A percentile compares a stretch with the other conserved stretches of the same genome.
phyloP scores from a whole-genome alignment of 176 grass and related monocot species.

The Oryza meyeriana region DNA sequence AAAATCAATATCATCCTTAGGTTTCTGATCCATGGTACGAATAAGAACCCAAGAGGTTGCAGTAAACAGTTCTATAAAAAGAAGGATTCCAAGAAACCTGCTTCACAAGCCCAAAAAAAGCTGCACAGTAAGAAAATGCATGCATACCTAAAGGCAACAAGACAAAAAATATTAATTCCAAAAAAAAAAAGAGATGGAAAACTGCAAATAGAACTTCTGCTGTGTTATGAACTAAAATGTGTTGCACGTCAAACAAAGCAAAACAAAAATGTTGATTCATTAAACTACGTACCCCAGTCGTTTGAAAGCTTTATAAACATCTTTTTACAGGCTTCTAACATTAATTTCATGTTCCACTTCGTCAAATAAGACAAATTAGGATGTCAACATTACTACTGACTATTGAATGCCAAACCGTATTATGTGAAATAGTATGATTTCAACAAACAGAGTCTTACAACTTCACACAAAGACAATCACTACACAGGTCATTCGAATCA shows the following conservation, averaged over 20 bases:
- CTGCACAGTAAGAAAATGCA: neutral
- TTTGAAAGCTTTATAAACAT: neutral
- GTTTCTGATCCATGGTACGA: slow-evolving; percentile 49
- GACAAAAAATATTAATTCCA: neutral
- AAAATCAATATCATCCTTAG: slow-evolving; percentile 40
- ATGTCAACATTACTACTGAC: neutral
- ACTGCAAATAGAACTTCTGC: neutral
- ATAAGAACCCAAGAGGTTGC: neutral
- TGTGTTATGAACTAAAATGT: neutral
- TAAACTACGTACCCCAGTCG: neutral
- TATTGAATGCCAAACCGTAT: neutral
- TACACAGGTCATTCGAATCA: neutral
- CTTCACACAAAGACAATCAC: neutral
- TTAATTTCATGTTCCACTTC: neutral
- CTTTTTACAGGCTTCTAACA: neutral
- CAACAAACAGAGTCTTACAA: neutral
- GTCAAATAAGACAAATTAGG: neutral
- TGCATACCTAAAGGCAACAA: neutral
- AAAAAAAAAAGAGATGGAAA: slow-evolving; percentile 10
- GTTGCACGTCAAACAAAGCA: neutral
- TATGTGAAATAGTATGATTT: neutral
- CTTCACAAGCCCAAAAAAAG: neutral
- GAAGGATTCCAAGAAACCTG: slow-evolving; percentile 12
- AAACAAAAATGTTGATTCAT: neutral
- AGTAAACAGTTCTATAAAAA: neutral